Evolutionary conservation across 164 flowering plant species (phyloP), one percentile per base, ranked within the genome.

Genomic region (Houttuynia cordata): DNA sequence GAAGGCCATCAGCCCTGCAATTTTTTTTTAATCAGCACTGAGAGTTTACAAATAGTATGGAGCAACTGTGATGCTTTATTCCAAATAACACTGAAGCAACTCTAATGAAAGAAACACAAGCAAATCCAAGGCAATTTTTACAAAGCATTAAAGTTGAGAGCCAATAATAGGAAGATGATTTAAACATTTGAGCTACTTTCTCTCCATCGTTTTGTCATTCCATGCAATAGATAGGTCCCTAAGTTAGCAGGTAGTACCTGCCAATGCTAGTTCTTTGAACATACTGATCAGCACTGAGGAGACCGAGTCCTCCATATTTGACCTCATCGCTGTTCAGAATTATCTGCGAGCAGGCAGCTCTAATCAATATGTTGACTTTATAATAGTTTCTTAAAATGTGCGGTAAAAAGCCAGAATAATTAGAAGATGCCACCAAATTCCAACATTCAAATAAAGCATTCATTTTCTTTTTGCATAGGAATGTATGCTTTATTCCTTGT

Each of bases 231-330:
- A 30, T 6, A 30, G 37, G 37, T 30, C 37, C 37, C 37, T 30
- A 30, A 30, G 37, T 30, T 2, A 30, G 6, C 4, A 30, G 6
- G 6, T 2, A 2, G 37, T 30, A 30, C 37, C 37, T 30, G 2
- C 37, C 37, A 30, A 30, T 9, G 7, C 4, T 30, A 2, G 67
- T 57, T 51, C 67, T 19, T 39, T 23, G 57, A 50, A 65, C 30
- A 51, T 59, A 58, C 37, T 65, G 62, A 52, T 59, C 62, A 42
- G 70, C 68, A 60, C 71, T 59, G 56, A 89, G 66, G 50, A 63
- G 70, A 54, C 90, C 96, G 71, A 73, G 77, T 62, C 98, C 98
- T 54, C 91, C 88, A 71, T 84, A 89, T 64, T 78, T 75, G 64
- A 59, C 67, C 64, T 84, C 96, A 82, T 93, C 98, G 0, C 91